phyloP scores from a whole-genome alignment of 495 filamentous ascomycete genomes.

The Penicillium soppii region DNA sequence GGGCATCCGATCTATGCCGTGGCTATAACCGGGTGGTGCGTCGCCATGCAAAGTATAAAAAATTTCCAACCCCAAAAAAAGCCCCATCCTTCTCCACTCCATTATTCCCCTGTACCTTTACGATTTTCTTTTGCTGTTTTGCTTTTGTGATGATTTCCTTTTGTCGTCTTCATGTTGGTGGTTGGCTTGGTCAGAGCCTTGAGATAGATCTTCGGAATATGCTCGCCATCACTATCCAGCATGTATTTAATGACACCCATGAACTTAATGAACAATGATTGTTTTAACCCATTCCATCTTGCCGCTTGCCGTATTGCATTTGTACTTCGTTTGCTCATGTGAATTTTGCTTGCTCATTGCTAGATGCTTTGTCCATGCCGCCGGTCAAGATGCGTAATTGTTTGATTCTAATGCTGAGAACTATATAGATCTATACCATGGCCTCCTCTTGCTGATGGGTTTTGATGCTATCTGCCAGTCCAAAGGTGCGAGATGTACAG shows the following conservation, averaged over 20 bases:
- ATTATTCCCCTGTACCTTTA: conserved; percentile 45
- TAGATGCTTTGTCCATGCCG: background rate
- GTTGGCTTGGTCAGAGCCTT: conserved; percentile 5
- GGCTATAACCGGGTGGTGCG: background rate
- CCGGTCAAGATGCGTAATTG: too few relatives aligned
- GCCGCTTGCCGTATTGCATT: background rate
- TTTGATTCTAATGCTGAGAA: too few relatives aligned
- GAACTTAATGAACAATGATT: conserved; percentile 21
- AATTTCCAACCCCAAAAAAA: background rate
- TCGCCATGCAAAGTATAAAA: background rate
- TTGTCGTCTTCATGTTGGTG: conserved; percentile 23
- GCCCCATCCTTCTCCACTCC: conserved; percentile 14
- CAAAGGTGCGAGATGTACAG: too few relatives aligned
- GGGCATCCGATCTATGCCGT: background rate
- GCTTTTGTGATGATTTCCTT: conserved; percentile 23
- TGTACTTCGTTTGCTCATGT: background rate
- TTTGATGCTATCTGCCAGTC: too few relatives aligned
- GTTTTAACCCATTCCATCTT: background rate
- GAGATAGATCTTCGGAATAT: conserved; percentile 4
- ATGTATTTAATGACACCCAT: conserved; percentile 12
- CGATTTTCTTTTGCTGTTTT: conserved; percentile 23
- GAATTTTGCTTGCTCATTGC: background rate
- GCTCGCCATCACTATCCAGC: conserved; percentile 9
- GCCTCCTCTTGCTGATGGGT: too few relatives aligned
- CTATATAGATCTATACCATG: too few relatives aligned